Conservation (phyloP, 1,284 basidiomycete genomes). For the Boletus chippewaensis region DNA sequence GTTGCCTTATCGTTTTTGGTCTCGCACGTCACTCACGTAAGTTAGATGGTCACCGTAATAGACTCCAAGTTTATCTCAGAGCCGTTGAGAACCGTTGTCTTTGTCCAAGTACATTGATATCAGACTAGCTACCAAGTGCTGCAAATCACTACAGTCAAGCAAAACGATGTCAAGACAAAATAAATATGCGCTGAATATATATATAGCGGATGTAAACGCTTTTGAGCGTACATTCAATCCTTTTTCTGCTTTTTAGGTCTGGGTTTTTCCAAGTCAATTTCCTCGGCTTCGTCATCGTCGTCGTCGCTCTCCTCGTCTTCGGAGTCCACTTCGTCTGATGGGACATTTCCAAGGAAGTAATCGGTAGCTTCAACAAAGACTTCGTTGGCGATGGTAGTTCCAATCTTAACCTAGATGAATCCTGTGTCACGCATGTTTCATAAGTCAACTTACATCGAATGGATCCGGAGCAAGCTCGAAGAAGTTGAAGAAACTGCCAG, state of each 20-base stretch:
- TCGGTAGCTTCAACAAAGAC: slow-evolving; percentile 73
- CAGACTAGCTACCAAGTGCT: not conserved
- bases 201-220: slow-evolving; percentile 12
- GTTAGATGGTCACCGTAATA: not conserved
- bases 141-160: slow-evolving; percentile 8
- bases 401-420: slow-evolving; percentile 45
- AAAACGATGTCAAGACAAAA: slow-evolving; percentile 16
- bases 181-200: slow-evolving; percentile 28
- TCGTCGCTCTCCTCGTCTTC: slow-evolving; percentile 60
- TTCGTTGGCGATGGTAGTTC: slow-evolving; percentile 65
- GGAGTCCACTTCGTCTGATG: slow-evolving; percentile 50
- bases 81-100: not conserved
- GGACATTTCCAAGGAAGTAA: slow-evolving; percentile 64
- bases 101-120: not conserved
- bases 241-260: slow-evolving; percentile 62
- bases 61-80: not conserved
- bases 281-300: slow-evolving; percentile 62
- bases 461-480: slow-evolving; percentile 65
- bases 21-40: not conserved
- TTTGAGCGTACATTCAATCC: slow-evolving; percentile 37
- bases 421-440: not conserved
- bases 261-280: slow-evolving; percentile 79
- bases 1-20: not conserved
- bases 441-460: slow-evolving; percentile 51
- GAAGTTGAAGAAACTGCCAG: slow-evolving; percentile 85